Base-by-base conservation (phyloP, 208 protist species). In the Acanthamoeba culbertsoni region DNA sequence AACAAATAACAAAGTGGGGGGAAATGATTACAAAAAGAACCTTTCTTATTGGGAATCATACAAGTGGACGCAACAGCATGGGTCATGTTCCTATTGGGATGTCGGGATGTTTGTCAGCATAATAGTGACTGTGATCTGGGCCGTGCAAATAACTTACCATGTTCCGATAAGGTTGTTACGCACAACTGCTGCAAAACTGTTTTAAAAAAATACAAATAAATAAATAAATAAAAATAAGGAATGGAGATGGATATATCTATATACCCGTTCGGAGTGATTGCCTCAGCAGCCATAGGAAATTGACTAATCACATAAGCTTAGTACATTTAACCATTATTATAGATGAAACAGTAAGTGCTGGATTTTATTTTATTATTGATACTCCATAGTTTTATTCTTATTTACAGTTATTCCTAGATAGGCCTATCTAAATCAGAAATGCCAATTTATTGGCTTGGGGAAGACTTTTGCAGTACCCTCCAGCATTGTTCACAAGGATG, bases 131-230 rank as follows among this genome's bases (percentile, higher is more conserved):
- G 0, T 3, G 2, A 68, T 18, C 16, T 31, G 10, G 7, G 10
- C 0, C 0, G 16, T 7, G 20, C 20, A 89, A 26, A 4, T 20
- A 28, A 2, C 35, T 23, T 89, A 65, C 88, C 88, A 93, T 2
- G 88, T 93, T 0, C 88, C 88, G 2, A 93, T 84, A 26, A 93
- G 42, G 35, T 93, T 93, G 37, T 93, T 93, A 28, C 88, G 88
- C 14, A 93, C 62, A 46, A 93, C 88, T 20, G 88, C 53, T 20
- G 62, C 62, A 77, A 93, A 93, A 0, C 79, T 89, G 51, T 20
- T n/a, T n/a, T n/a, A n/a, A n/a, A n/a, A n/a, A n/a, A n/a, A n/a
- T n/a, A n/a, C n/a, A n/a, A n/a, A n/a, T n/a, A n/a, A n/a, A n/a
- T n/a, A n/a, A n/a, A 16, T 18, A 86, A 5, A 26, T 5, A 62